phyloP scores from a whole-genome alignment of 2,329 filamentous ascomycete species.

The Epichloe sibirici region DNA sequence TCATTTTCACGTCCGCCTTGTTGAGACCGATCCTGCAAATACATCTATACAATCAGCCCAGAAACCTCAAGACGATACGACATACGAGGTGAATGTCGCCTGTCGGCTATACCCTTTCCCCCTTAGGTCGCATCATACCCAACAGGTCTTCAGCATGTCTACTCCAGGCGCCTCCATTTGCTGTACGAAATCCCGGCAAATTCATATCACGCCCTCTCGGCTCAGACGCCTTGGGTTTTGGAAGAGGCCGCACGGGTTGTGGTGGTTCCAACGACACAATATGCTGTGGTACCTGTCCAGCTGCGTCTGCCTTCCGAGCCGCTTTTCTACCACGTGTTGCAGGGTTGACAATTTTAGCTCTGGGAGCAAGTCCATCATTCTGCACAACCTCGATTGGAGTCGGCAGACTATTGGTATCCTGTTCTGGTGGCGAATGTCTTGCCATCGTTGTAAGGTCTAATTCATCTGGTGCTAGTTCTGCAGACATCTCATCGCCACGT shows the following conservation, averaged over 20 bases:
- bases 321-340: constrained; percentile 42
- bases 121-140: constrained; percentile 42
- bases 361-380: background rate
- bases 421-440: background rate
- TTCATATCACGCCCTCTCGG: constrained; percentile 7
- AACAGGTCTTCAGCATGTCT: constrained; percentile 56
- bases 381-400: background rate
- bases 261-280: constrained; percentile 25
- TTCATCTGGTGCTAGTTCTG: background rate
- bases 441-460: background rate
- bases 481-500: background rate
- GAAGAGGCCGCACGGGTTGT: constrained; percentile 5
- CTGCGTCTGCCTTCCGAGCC: constrained; percentile 37
- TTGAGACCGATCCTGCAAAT: background rate
- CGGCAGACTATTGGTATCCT: background rate
- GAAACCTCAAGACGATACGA: background rate
- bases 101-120: constrained; percentile 6
- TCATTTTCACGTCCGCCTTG: background rate
- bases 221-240: background rate
- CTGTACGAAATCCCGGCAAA: constrained; percentile 34
- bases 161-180: constrained; percentile 54
- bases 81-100: background rate
- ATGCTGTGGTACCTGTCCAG: constrained; percentile 32
- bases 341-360: constrained; percentile 28
- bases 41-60: background rate